Base-by-base conservation (phyloP, 345 rosid species). In the Hibiscus syriacus region DNA sequence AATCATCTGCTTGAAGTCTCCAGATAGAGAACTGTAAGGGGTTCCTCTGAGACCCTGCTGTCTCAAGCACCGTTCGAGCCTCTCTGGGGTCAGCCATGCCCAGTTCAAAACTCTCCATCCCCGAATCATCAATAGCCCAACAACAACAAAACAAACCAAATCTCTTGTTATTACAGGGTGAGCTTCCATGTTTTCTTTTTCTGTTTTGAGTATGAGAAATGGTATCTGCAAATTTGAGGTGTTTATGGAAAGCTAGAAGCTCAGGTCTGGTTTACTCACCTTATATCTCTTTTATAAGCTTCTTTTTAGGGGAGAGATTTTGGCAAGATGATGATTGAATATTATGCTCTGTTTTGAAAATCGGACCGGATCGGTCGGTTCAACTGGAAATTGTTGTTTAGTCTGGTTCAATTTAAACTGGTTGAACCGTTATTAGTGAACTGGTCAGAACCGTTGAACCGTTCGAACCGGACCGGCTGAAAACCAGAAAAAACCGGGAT, bases 1-100 rank as follows among this genome's bases (percentile, higher is more conserved):
- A 17, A 32, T 36, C 23, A 69, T 72, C 32, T 78, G 80, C 43
- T 77, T 80, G 46, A 66, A 49, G 62, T 83, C 87, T 50, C 87
- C 87, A 29, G 56, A 57, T 26, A 80, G 34, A 68, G 79, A 34
- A 45, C 80, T 74, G 59, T 83, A 55, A 52, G 84, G 52, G 49
- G 55, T 80, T 4, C 87, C 87, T 14, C 55, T 32, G n/a, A 83
- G 65, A 23, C 87, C 87, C 74, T 80, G 81, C 45, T 77, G 72
- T 60, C 81, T 79, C 63, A 83, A 43, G 71, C 70, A 66, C 43
- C 65, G 70, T 66, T 80, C 85, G 19, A 83, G 65, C 52, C 71
- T 77, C 72, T 73, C 80, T 6, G 84, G 87, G 32, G 66, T 77
- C 52, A 79, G 59, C 86, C 86, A 83, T 13, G 76, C 74, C 86